Percentiles rank a stretch among this genome's conserved stretches.
Evolutionary conservation across 1,139 yeast species (phyloP).

Genomic region (Petasospora fabianii): DNA sequence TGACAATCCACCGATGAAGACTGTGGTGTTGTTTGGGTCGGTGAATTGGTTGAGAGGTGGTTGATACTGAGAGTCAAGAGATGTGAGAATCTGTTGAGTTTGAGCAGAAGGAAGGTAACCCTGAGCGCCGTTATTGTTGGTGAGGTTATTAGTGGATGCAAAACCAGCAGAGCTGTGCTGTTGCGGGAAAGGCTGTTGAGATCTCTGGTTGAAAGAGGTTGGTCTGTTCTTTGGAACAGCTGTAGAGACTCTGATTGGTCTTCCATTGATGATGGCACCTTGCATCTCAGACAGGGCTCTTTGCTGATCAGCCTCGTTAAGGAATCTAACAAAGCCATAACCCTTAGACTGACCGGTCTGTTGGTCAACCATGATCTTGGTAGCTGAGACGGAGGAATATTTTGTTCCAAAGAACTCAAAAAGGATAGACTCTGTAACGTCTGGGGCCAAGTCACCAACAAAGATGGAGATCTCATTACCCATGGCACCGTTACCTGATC

Average conservation of each 20-base stretch:
- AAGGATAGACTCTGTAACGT: slow-evolving; percentile 69
- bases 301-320: slow-evolving; percentile 66
- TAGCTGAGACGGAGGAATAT: slow-evolving; percentile 76
- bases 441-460: slow-evolving; percentile 81
- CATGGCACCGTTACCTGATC: slow-evolving; percentile 21
- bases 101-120: slow-evolving; percentile 12
- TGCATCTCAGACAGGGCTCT: slow-evolving; percentile 80
- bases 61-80: slow-evolving; percentile 30
- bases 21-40: slow-evolving; percentile 86
- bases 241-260: slow-evolving; percentile 73
- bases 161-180: slow-evolving; percentile 1
- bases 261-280: slow-evolving; percentile 67
- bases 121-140: slow-evolving; percentile 10
- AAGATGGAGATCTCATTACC: slow-evolving; percentile 62
- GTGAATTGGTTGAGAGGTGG: slow-evolving; percentile 50
- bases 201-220: slow-evolving; percentile 18
- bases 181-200: slow-evolving; percentile 2
- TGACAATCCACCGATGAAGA: slow-evolving; percentile 89
- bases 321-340: slow-evolving; percentile 87
- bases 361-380: slow-evolving; percentile 82
- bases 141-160: slow-evolving; percentile 6
- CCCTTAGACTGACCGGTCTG: slow-evolving; percentile 75
- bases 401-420: slow-evolving; percentile 65
- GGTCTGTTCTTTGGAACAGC: slow-evolving; percentile 63
- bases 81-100: slow-evolving; percentile 19